Percentiles rank a stretch among this genome's conserved stretches.
phyloP scores from a whole-genome alignment of 495 filamentous ascomycete genomes.

The Aspergillus kassunensis region DNA sequence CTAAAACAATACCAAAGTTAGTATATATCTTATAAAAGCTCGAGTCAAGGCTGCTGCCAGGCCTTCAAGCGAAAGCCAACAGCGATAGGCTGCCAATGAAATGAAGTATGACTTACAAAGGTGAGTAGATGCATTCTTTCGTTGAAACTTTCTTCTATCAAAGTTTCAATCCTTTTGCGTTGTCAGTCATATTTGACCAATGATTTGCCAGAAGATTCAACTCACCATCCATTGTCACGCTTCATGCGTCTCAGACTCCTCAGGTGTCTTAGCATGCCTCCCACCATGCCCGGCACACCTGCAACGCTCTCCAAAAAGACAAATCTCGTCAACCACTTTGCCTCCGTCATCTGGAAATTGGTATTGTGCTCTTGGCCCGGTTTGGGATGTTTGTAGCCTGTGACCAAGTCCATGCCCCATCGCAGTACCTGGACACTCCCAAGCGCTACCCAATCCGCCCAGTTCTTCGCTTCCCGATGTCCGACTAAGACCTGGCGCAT shows the following conservation, averaged over 20 bases:
- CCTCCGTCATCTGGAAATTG: conserved; percentile 62
- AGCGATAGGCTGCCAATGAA: too few species aligned
- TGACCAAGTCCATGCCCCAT: conserved; percentile 63
- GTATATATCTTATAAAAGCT: too few species aligned
- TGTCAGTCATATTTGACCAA: neutral
- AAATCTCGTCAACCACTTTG: conserved; percentile 78
- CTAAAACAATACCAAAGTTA: too few species aligned
- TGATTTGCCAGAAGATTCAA: neutral
- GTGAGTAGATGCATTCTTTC: conserved; percentile 95
- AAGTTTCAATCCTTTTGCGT: conserved; percentile 72
- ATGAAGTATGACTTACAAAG: too few species aligned
- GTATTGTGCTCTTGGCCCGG: conserved; percentile 38
- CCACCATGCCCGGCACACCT: conserved; percentile 95
- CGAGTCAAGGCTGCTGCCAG: too few species aligned
- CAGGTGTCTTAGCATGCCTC: conserved; percentile 86
- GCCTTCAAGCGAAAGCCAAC: too few species aligned
- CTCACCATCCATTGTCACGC: conserved; percentile 87
- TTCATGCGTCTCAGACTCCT: conserved; percentile 77
- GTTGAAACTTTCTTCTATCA: conserved; percentile 92
- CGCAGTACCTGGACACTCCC: conserved; percentile 58
- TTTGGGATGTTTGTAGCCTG: conserved; percentile 66
- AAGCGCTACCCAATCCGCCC: conserved; percentile 66
- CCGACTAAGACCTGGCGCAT: conserved; percentile 61
- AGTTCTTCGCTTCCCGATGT: conserved; percentile 62
- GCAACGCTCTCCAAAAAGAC: conserved; percentile 94